Evolutionary conservation across 106 monocot species (phyloP).

Genomic region (Vanilla planifolia): DNA sequence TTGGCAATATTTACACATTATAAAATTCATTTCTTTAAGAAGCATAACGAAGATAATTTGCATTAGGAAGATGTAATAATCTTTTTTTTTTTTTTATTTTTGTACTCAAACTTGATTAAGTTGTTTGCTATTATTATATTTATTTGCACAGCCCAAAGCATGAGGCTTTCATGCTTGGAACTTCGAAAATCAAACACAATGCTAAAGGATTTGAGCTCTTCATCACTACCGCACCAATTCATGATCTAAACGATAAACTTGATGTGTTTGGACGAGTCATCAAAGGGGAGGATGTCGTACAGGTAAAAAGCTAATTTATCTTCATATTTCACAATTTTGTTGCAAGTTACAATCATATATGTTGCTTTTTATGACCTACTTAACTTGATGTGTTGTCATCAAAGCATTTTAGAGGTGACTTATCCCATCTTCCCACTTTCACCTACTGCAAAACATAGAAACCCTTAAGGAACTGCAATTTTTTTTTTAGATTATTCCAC

Average conservation of each 20-base stretch:
- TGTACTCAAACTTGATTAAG: too few species aligned
- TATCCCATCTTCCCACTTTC: too few species aligned
- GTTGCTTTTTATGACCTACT: too few species aligned
- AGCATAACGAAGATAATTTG: not conserved
- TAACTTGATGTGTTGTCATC: too few species aligned
- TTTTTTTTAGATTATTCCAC: too few species aligned
- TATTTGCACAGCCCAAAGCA: conserved; percentile 72
- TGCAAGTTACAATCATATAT: too few species aligned
- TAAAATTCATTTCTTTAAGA: too few species aligned
- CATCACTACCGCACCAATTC: conserved; percentile 94
- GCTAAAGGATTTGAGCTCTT: conserved; percentile 84
- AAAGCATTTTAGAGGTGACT: too few species aligned
- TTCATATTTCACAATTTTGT: too few species aligned
- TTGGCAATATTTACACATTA: too few species aligned
- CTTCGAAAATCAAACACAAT: conserved; percentile 48
- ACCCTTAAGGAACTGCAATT: too few species aligned
- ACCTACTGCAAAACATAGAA: too few species aligned
- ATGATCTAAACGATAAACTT: conserved; percentile 85
- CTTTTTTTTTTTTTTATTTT: not conserved
- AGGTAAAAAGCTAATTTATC: conserved; percentile 33
- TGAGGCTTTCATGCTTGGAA: conserved; percentile 98
- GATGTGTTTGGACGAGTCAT: conserved; percentile 86
- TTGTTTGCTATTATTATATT: not conserved
- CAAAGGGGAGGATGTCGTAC: conserved; percentile 91
- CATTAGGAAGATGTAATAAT: not conserved